Conservation (phyloP, 331 rosid species). For the Quercus lobata region DNA sequence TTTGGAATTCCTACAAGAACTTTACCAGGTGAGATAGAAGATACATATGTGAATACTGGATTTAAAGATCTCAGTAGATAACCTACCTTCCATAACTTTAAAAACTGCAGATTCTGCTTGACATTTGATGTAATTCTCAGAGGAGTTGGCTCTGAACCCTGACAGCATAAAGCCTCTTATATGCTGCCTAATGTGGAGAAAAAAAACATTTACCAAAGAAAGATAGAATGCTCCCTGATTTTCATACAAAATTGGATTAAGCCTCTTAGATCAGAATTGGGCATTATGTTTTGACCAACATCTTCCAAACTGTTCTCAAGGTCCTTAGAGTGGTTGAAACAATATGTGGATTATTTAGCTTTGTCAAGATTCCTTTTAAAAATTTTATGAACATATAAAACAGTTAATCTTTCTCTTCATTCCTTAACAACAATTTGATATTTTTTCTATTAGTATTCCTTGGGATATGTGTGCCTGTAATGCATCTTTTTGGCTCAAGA, state of each 20-base stretch:
- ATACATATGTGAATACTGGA: neutral
- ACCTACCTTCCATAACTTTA: conserved; percentile 71
- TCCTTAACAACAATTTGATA: no score
- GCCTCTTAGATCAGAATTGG: neutral
- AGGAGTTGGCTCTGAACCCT: conserved; percentile 59
- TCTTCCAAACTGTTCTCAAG: neutral
- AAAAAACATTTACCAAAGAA: neutral
- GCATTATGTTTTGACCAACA: neutral
- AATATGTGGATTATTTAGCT: no score
- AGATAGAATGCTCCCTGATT: neutral
- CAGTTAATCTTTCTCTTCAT: no score
- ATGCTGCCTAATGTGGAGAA: neutral
- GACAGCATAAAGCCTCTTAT: conserved; percentile 7
- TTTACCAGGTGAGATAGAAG: conserved; percentile 18
- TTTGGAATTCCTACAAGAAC: conserved; percentile 61
- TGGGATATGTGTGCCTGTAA: no score
- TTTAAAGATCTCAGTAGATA: neutral
- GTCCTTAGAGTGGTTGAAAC: no score
- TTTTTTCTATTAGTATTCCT: no score
- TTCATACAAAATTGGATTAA: neutral
- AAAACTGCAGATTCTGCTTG: conserved; percentile 82
- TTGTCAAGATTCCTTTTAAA: no score
- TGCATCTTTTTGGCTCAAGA: no score
- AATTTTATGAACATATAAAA: no score
- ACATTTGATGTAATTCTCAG: conserved; percentile 84